Evolutionary conservation across 352 stramenopile genomes (phyloP), one percentile per base, ranked within the genome.

Genomic region (Phytophthora vignae): DNA sequence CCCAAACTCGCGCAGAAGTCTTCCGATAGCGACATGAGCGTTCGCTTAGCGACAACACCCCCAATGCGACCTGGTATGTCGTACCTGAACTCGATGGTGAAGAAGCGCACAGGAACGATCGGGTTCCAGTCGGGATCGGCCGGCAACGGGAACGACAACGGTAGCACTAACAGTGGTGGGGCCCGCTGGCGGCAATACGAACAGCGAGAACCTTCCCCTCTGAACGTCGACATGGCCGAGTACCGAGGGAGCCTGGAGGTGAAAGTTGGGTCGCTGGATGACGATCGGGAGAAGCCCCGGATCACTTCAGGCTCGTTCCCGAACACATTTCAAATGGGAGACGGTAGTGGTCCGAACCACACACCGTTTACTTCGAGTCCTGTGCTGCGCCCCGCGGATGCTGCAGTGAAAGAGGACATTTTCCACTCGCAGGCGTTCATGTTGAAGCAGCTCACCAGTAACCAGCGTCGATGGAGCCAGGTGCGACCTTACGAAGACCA

Each of bases 401-500:
- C 58, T 14, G 77, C 67, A 11, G 75, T 69, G 21, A 90, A 90
- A 68, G 87, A 92, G 9, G 84, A 91, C 33, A 74, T 95, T 49
- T 95, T 95, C 54, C 85, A 88, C 55, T 91, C 85, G 6, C 85
- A 92, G 52, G 85, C 82, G 14, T 90, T 82, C 65, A 91, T 94
- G 42, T 79, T 92, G 38, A 91, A 88, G 70, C 86, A 93, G 64
- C 75, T 96, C 29, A 96, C 90, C 17, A 95, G 87, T 54, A 99
- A 99, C 80, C 88, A 98, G 55, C 88, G 97, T 12, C 85, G 98
- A 59, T 99, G 98, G 98, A 98, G 88, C 58, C 97, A 99, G 82
- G 96, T 99, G 50, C 81, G 84, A 0, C 81, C 87, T 10, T 82
- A 68, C 29, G 83, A 92, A 73, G 79, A 86, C 44, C 78, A 77